Base-by-base conservation (phyloP, 495 filamentous ascomycete genomes). In the Terfezia boudieri region DNA sequence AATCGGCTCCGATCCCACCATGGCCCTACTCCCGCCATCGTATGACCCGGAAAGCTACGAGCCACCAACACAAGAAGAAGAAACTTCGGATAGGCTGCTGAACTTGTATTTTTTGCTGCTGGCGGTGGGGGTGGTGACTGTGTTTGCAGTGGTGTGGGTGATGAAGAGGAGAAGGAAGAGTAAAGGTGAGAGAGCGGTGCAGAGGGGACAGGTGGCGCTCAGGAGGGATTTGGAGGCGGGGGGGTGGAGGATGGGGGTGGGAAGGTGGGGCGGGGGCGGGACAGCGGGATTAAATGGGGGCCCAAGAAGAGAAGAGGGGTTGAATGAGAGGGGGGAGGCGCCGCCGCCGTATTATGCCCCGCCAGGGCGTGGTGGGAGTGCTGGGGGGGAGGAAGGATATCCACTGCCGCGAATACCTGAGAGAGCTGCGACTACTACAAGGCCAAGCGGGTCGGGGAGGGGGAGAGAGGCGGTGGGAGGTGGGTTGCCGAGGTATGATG, bases 311-410 rank as follows among this genome's bases (percentile, higher is more conserved):
- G 68, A 71, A 36, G 73, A 76, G 57, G 76, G 76, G 7, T 66
- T 79, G 36, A 71, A 79, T 58, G 74, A 77, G 65, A 64, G 72
- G 9, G 76, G 75, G 22, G 74, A 77, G 61, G 72, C 76, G 11
- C 76, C 76, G 26, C 76, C 76, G 37, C 74, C 75, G 1, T 79
- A 79, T 55, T 64, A 60, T 9, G 55, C 65, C 4, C 41, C 60
- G 35, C 14, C 60, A 59, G 35, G 64, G 64, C 61, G 10, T 58
- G 60, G 20, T 20, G 20, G 20, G 2, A 20, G 20, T 16, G 51
- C 57, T n/a, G 50, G 37, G 9, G 63, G 61, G 9, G 26, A 32
- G 26, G 26, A 32, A 7, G 26, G 26, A 32, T 32, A 32, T 32
- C 26, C 26, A 4, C 26, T 32, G 26, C 26, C 26, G 26, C 26